Percentiles rank a stretch among this genome's conserved stretches.
phyloP scores from a whole-genome alignment of 768 basidiomycete genomes.

The Tephrocybe sp. region DNA sequence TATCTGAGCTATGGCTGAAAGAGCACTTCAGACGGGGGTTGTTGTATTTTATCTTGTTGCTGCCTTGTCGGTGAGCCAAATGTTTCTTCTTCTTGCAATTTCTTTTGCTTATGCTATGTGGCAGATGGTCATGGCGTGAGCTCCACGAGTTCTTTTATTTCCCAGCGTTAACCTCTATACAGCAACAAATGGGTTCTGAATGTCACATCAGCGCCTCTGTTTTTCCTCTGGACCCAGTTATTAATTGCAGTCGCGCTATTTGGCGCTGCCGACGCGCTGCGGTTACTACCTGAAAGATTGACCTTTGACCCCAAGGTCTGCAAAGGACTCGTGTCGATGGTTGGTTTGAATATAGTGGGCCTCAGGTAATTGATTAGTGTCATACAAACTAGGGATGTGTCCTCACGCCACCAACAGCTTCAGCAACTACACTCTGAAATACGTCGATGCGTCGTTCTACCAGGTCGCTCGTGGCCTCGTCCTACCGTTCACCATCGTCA shows the following conservation, averaged over 20 bases:
- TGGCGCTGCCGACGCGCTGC: constrained; percentile 56
- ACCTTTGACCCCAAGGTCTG: constrained; percentile 63
- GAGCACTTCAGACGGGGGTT: constrained; percentile 55
- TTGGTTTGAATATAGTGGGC: constrained; percentile 77
- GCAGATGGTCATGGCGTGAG: constrained; percentile 91
- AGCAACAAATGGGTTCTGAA: constrained; percentile 94
- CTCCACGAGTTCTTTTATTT: constrained; percentile 1
- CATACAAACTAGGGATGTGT: not conserved
- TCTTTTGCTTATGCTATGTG: constrained; percentile 1
- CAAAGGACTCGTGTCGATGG: constrained; percentile 75
- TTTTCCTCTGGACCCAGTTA: constrained; percentile 84
- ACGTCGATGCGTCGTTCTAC: constrained; percentile 93
- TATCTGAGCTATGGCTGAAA: not conserved
- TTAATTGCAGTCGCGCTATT: constrained; percentile 79
- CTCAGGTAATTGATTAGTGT: constrained; percentile 57
- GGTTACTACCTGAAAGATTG: constrained; percentile 67
- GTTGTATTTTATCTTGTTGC: constrained; percentile 89
- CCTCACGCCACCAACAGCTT: constrained; percentile 47
- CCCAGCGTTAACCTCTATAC: constrained; percentile 1
- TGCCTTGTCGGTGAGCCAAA: constrained; percentile 73
- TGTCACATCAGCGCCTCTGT: constrained; percentile 70
- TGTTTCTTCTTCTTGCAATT: not conserved
- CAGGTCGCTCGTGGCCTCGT: constrained; percentile 94
- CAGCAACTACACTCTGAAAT: constrained; percentile 90
- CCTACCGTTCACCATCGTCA: constrained; percentile 88